phyloP scores from a whole-genome alignment of 2,329 filamentous ascomycete genomes.

The Clonostachys byssicola region DNA sequence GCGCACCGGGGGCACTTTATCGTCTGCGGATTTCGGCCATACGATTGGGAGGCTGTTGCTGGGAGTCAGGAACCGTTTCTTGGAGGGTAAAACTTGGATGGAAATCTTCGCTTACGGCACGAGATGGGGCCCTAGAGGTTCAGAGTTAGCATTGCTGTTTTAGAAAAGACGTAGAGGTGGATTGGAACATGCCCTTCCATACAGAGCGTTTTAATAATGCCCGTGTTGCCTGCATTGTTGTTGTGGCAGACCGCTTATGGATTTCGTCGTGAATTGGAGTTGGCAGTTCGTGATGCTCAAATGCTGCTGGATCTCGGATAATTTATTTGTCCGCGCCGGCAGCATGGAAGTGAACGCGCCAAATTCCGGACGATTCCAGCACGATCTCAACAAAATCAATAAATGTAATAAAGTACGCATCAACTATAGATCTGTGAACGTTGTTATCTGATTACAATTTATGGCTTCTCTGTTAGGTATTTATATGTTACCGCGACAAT shows the following conservation, averaged over 20 bases:
- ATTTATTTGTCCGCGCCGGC: too few relatives aligned
- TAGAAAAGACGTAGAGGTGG: neutral
- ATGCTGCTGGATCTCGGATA: too few relatives aligned
- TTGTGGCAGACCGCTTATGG: conserved; percentile 8
- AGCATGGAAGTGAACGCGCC: too few relatives aligned
- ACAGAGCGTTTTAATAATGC: conserved; percentile 70
- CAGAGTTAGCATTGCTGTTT: conserved; percentile 10
- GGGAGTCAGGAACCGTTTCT: conserved; percentile 1
- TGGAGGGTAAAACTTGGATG: neutral
- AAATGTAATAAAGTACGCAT: too few relatives aligned
- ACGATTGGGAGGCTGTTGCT: conserved; percentile 57
- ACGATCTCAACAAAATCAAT: too few relatives aligned
- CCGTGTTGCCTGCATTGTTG: conserved; percentile 64
- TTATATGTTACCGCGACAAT: too few relatives aligned
- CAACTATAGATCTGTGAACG: too few relatives aligned
- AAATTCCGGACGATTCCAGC: too few relatives aligned
- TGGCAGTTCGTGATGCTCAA: too few relatives aligned
- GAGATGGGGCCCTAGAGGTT: conserved; percentile 40
- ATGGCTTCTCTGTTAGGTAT: too few relatives aligned
- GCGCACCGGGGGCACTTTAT: conserved; percentile 68
- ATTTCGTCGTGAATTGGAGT: too few relatives aligned
- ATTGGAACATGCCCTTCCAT: conserved; percentile 69
- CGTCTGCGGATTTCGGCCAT: conserved; percentile 51
- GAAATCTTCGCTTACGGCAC: conserved; percentile 39
- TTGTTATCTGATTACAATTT: too few relatives aligned